These are phyloP conservation scores for Takashimella tepidaria DNA, from an alignment of 1,284 basidiomycete species.

Conservation along the genomic window DNA sequence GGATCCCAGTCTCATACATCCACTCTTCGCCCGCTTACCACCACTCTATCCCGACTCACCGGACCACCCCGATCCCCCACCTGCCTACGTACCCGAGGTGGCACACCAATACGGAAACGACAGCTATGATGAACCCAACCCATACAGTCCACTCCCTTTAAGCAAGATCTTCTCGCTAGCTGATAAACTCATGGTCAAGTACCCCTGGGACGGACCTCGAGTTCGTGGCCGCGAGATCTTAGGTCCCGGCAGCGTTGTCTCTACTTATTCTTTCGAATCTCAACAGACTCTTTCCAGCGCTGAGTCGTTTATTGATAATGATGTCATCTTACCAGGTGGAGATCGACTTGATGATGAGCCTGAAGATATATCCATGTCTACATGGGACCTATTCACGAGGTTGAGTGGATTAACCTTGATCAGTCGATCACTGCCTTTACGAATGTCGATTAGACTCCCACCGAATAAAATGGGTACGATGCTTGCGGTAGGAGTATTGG, in stretches of 20 bases:
- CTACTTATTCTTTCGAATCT: slow-evolving; percentile 31
- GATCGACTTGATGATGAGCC: slow-evolving; percentile 14
- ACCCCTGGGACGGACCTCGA: slow-evolving; percentile 34
- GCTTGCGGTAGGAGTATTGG: slow-evolving; percentile 30
- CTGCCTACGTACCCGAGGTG: not conserved
- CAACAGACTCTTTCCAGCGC: slow-evolving; percentile 11
- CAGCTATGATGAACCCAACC: slow-evolving; percentile 24
- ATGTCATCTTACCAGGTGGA: slow-evolving; percentile 14
- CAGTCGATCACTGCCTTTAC: not conserved
- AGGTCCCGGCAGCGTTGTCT: slow-evolving; percentile 37
- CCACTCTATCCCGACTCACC: slow-evolving; percentile 53
- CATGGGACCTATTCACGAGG: not conserved
- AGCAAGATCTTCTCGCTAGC: slow-evolving; percentile 39
- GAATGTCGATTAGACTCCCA: slow-evolving; percentile 3
- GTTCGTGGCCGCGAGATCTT: slow-evolving; percentile 41
- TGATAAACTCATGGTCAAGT: slow-evolving; percentile 33
- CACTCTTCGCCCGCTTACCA: slow-evolving; percentile 66
- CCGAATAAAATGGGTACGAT: slow-evolving; percentile 22
- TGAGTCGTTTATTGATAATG: slow-evolving; percentile 16
- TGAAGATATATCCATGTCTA: slow-evolving; percentile 2
- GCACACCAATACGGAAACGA: too few species aligned
- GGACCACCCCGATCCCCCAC: slow-evolving; percentile 7
- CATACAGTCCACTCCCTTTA: slow-evolving; percentile 37
- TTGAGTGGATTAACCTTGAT: not conserved
- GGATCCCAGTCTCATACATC: slow-evolving; percentile 58